These are phyloP conservation scores for Lactifluus hygrophoroides DNA, from an alignment of 768 basidiomycete genomes.

Conservation along the genomic window DNA sequence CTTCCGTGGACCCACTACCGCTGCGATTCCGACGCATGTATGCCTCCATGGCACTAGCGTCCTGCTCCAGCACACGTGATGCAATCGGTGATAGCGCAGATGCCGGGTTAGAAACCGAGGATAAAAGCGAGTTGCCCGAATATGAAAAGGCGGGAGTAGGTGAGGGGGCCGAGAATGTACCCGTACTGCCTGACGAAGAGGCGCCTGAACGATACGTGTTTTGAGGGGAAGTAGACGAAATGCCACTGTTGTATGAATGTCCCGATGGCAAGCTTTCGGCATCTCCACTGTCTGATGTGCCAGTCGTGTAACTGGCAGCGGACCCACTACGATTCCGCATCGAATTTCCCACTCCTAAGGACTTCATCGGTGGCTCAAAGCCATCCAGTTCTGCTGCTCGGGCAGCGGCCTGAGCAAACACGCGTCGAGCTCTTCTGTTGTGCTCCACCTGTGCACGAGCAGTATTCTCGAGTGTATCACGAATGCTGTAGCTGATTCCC, in stretches of 20 bases:
- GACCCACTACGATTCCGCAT: slow-evolving; percentile 22
- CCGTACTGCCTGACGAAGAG: slow-evolving; percentile 46
- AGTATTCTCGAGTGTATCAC: slow-evolving; percentile 72
- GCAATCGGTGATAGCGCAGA: slow-evolving; percentile 69
- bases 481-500: slow-evolving; percentile 54
- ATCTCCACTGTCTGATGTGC: slow-evolving; percentile 21
- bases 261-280: slow-evolving; percentile 20
- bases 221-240: slow-evolving; percentile 27
- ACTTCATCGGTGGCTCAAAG: slow-evolving; percentile 32
- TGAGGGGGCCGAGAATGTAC: slow-evolving; percentile 32
- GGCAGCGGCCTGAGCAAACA: slow-evolving; percentile 66
- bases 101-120: slow-evolving; percentile 26
- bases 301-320: slow-evolving; percentile 26
- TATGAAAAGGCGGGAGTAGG: slow-evolving; percentile 32
- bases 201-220: slow-evolving; percentile 38
- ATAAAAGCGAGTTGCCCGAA: slow-evolving; percentile 26
- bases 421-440: slow-evolving; percentile 68
- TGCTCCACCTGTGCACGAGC: slow-evolving; percentile 71
- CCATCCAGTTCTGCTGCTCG: slow-evolving; percentile 55
- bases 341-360: slow-evolving; percentile 37
- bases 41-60: slow-evolving; percentile 84
- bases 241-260: slow-evolving; percentile 18
- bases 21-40: slow-evolving; percentile 77
- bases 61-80: slow-evolving; percentile 71
- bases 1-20: slow-evolving; percentile 71